These are phyloP conservation scores for Leccinum holopus DNA, from an alignment of 1,284 basidiomycete genomes.

Conservation along the genomic window DNA sequence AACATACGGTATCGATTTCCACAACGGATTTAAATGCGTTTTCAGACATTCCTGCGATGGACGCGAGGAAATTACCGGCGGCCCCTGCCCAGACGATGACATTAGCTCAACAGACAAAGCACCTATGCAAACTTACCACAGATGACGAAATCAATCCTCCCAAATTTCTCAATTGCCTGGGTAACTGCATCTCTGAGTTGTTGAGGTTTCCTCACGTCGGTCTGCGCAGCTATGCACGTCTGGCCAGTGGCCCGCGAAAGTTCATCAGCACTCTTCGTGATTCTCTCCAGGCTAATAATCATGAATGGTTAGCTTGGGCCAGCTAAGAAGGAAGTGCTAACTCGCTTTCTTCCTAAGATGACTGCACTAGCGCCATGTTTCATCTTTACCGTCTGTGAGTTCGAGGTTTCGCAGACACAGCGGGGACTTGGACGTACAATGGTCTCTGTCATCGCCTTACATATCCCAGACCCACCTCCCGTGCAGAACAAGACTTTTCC, in stretches of 20 bases:
- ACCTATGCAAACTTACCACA: neutral
- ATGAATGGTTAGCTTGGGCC: neutral
- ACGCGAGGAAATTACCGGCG: conserved; percentile 1
- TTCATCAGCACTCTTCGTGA: conserved; percentile 69
- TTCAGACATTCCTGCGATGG: neutral
- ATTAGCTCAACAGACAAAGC: neutral
- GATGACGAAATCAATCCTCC: conserved; percentile 76
- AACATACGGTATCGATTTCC: conserved; percentile 85
- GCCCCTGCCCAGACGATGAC: neutral
- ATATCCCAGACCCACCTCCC: conserved; percentile 89
- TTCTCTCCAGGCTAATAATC: conserved; percentile 65
- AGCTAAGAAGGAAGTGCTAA: conserved; percentile 1
- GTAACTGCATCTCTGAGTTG: conserved; percentile 36
- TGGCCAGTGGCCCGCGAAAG: conserved; percentile 70
- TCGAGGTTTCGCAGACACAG: neutral
- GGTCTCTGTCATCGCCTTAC: conserved; percentile 83
- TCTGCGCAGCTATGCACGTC: conserved; percentile 18
- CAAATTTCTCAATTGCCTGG: conserved; percentile 75
- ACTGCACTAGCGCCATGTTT: conserved; percentile 78
- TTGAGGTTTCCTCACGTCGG: neutral
- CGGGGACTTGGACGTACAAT: conserved; percentile 49
- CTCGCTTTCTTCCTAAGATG: conserved; percentile 88
- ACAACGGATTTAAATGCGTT: conserved; percentile 67
- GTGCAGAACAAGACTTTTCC: conserved; percentile 96
- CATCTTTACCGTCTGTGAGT: conserved; percentile 53